Evolutionary conservation across 768 basidiomycete species (phyloP), one percentile per base, ranked within the genome.

Genomic region (Scleroderma bovista): DNA sequence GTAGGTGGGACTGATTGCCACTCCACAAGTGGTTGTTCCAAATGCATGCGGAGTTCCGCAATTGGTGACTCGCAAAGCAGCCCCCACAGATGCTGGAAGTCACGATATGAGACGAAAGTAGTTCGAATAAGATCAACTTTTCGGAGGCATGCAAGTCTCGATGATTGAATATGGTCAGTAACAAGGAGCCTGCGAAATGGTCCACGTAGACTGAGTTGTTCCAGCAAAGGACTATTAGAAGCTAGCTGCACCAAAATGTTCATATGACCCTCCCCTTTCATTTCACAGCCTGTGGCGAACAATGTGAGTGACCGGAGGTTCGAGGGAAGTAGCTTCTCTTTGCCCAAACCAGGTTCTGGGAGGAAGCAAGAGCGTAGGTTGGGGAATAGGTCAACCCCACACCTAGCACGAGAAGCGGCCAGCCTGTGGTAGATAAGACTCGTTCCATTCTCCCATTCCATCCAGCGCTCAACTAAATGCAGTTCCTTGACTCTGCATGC

Each of bases 251-350:
- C 23, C 33, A 52, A 36, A 16, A 17, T 29, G 16, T 29, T 9
- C 42, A 31, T 40, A 24, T 42, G 32, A 15, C 24, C 33, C 19
- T 52, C 47, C 40, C 19, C 23, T 10, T 52, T 47, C 23, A 24
- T 20, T n/a, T 24, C 23, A n/a, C n/a, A 29, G 36, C 8, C 20
- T 24, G 46, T 48, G 16, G 29, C 24, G 37, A 51, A 41, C 29
- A 24, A 45, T 13, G 44, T 51, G 6, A 51, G 46, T 23, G 46
- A 48, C 40, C 38, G 50, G 16, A 51, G 19, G 29, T 24, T 46
- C 34, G 45, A 23, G 11, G 50, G 50, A 20, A 51, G 40, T 48
- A 46, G 37, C 22, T 47, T 51, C 34, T 45, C 46, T 38, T 38
- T 15, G 6, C 20, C 11, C 22, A 41, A 32, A 19, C 46, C 40